Evolutionary conservation across 495 filamentous ascomycete genomes (phyloP).

Genomic region (Penicillium bialowiezense): DNA sequence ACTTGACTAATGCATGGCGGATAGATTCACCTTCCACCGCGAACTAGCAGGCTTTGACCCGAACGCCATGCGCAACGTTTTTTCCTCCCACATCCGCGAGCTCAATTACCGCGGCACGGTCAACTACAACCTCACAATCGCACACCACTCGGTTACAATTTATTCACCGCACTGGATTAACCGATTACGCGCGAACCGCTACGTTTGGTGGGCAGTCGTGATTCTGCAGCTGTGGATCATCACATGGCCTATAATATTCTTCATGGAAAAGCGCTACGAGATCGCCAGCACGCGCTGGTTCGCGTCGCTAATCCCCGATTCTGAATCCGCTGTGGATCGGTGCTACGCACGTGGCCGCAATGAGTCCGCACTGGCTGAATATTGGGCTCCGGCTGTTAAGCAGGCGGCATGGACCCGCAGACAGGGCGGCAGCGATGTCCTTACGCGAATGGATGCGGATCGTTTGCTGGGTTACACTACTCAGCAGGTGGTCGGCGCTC

Average conservation of each 20-base stretch:
- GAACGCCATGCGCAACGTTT: slow-evolving; percentile 24
- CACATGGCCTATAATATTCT: slow-evolving; percentile 42
- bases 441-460: slow-evolving; percentile 25
- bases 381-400: slow-evolving; percentile 39
- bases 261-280: slow-evolving; percentile 40
- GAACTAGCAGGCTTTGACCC: slow-evolving; percentile 33
- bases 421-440: slow-evolving; percentile 6
- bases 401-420: slow-evolving; percentile 31
- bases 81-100: slow-evolving; percentile 39
- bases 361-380: slow-evolving; percentile 28
- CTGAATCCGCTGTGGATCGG: slow-evolving; percentile 9
- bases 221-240: slow-evolving; percentile 47
- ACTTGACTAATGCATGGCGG: neutral
- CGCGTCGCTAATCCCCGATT: slow-evolving; percentile 17
- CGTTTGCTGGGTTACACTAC: slow-evolving; percentile 19
- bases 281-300: slow-evolving; percentile 34
- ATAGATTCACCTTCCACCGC: slow-evolving; percentile 41
- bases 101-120: slow-evolving; percentile 43
- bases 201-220: slow-evolving; percentile 35
- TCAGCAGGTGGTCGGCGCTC: slow-evolving; percentile 16
- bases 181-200: slow-evolving; percentile 32
- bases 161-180: slow-evolving; percentile 51
- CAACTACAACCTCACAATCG: slow-evolving; percentile 14
- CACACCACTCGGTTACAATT: slow-evolving; percentile 32
- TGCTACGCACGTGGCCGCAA: slow-evolving; percentile 28